Percentiles rank a stretch among this genome's conserved stretches.
Evolutionary conservation across 2,329 filamentous ascomycete species (phyloP).

Genomic region (Chrysosporium queenslandicum): DNA sequence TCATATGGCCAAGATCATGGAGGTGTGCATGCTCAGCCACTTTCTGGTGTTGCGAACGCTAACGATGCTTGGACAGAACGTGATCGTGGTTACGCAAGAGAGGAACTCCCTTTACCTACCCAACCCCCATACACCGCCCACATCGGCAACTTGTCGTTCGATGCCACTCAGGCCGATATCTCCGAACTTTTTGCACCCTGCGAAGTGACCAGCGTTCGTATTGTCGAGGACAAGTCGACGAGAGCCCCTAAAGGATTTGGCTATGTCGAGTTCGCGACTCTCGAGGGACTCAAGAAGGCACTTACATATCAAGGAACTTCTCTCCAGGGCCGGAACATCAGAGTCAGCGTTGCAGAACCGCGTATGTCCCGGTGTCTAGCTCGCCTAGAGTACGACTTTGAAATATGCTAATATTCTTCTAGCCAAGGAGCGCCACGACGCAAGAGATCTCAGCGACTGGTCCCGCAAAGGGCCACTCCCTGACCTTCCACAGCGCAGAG

Average conservation of each 20-base stretch:
- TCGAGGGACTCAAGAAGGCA: conserved; percentile 86
- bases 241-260: conserved; percentile 95
- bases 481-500: conserved; percentile 54
- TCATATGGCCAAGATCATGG: conserved; percentile 31
- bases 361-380: conserved; percentile 57
- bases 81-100: conserved; percentile 40
- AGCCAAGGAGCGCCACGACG: conserved; percentile 82
- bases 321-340: conserved; percentile 81
- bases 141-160: conserved; percentile 92
- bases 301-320: conserved; percentile 69
- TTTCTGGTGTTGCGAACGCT: too few species aligned
- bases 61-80: conserved; percentile 16
- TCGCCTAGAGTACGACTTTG: not conserved
- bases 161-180: conserved; percentile 74
- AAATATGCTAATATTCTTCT: conserved; percentile 8
- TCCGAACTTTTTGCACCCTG: conserved; percentile 77
- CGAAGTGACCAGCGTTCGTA: conserved; percentile 78
- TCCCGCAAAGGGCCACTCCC: conserved; percentile 82
- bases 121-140: conserved; percentile 94
- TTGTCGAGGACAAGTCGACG: conserved; percentile 93
- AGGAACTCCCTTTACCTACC: conserved; percentile 74
- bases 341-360: conserved; percentile 92
- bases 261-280: conserved; percentile 83
- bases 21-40: conserved; percentile 27
- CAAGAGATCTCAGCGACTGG: conserved; percentile 80